Conservation (phyloP, 2,329 filamentous ascomycete species). For the Exserohilum rostratum region DNA sequence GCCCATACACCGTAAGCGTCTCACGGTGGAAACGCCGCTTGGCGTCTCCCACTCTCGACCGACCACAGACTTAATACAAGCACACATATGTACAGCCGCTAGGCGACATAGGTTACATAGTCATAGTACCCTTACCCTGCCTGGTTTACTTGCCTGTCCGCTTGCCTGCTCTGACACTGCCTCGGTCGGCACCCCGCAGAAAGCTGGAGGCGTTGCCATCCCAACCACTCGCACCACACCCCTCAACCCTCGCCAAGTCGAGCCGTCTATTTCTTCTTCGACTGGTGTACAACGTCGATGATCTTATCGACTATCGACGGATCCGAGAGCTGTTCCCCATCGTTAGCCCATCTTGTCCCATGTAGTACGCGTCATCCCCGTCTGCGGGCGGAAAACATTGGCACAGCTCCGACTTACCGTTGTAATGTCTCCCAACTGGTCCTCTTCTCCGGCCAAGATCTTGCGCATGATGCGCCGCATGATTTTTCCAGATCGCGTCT, state of each 20-base stretch:
- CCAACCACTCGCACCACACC: constrained; percentile 3
- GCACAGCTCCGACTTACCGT: constrained; percentile 68
- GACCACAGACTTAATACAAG: not conserved
- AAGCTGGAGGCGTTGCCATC: constrained; percentile 1
- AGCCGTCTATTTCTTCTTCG: constrained; percentile 52
- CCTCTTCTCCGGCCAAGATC: constrained; percentile 96
- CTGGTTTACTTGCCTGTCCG: not conserved
- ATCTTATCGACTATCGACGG: constrained; percentile 89
- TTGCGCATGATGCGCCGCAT: constrained; percentile 97
- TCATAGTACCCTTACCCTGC: too few species aligned
- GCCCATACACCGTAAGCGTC: constrained; percentile 14
- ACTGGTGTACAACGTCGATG: constrained; percentile 76
- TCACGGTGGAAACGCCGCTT: constrained; percentile 11
- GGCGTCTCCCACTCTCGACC: constrained; percentile 9
- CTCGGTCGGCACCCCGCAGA: not conserved
- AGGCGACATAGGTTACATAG: not conserved
- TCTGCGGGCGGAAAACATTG: constrained; percentile 14
- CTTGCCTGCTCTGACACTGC: constrained; percentile 4
- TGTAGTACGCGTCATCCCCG: constrained; percentile 38
- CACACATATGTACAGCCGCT: not conserved
- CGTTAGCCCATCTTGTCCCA: constrained; percentile 36
- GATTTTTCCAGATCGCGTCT: constrained; percentile 98
- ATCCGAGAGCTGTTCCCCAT: constrained; percentile 73
- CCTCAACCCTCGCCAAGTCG: constrained; percentile 16
- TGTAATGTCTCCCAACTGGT: constrained; percentile 90